Conservation (phyloP, 345 rosid species). For the Eucalyptus erythrocorys region DNA sequence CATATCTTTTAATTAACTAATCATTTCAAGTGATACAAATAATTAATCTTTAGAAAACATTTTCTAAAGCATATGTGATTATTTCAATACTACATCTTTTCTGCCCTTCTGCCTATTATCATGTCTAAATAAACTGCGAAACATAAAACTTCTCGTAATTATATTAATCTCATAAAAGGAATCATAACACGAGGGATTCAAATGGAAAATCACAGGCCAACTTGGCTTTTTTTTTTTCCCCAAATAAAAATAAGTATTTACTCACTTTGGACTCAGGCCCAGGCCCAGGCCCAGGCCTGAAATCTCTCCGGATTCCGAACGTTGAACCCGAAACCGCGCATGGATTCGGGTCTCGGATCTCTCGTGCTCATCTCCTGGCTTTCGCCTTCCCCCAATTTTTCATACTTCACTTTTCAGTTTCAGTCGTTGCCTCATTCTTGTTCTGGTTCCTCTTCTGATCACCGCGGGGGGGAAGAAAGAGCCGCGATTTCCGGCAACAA, state of each 20-base stretch:
- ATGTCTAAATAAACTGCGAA: background rate
- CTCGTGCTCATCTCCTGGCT: background rate
- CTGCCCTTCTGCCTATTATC: background rate
- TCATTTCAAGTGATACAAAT: background rate
- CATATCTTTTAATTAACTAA: background rate
- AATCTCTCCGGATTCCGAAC: background rate
- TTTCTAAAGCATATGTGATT: background rate
- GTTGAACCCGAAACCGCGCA: background rate
- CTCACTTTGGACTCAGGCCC: background rate
- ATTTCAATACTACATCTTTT: background rate
- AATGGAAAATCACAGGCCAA: background rate
- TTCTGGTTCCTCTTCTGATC: background rate
- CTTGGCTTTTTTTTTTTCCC: background rate
- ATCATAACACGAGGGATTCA: background rate
- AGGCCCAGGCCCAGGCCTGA: background rate
- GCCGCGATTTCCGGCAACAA: background rate
- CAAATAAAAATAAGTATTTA: background rate
- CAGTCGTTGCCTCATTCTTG: background rate
- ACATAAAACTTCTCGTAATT: accelerated
- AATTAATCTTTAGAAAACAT: too few species aligned
- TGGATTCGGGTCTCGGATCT: background rate
- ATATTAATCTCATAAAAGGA: background rate
- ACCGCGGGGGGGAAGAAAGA: background rate
- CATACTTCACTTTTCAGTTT: background rate
- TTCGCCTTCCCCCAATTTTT: background rate